These are phyloP conservation scores for Verticillium dahliae DNA, from an alignment of 2,329 filamentous ascomycete species.

Conservation along the genomic window DNA sequence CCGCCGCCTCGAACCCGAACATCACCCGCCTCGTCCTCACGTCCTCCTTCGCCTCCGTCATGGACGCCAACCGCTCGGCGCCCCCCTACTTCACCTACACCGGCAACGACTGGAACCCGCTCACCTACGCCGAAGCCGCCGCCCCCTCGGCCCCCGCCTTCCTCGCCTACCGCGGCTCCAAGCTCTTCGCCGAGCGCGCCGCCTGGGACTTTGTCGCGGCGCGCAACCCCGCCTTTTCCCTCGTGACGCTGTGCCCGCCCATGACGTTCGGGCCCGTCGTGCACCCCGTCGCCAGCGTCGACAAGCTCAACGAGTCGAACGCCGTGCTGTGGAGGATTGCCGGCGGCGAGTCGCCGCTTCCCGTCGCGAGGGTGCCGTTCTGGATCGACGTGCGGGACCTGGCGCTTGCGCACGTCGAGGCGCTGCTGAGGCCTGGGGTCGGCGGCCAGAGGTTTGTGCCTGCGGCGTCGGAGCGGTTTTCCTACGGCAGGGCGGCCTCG, in stretches of 20 bases:
- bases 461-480: slow-evolving; percentile 35
- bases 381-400: slow-evolving; percentile 42
- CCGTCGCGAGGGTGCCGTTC: slow-evolving; percentile 29
- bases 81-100: slow-evolving; percentile 46
- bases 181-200: slow-evolving; percentile 26
- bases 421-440: slow-evolving; percentile 26
- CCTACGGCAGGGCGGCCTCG: slow-evolving; percentile 34
- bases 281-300: slow-evolving; percentile 26
- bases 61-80: slow-evolving; percentile 40
- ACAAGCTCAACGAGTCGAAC: slow-evolving; percentile 35
- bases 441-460: slow-evolving; percentile 32
- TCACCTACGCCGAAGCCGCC: slow-evolving; percentile 43
- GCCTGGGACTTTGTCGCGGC: slow-evolving; percentile 27
- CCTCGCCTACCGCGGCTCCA: slow-evolving; percentile 24
- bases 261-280: slow-evolving; percentile 38
- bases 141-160: slow-evolving; percentile 31
- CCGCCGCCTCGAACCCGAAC: slow-evolving; percentile 14
- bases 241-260: slow-evolving; percentile 38
- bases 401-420: slow-evolving; percentile 34
- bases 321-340: slow-evolving; percentile 32
- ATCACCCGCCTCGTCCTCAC: slow-evolving; percentile 44
- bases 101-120: slow-evolving; percentile 50
- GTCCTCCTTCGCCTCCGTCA: slow-evolving; percentile 61
- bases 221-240: slow-evolving; percentile 28
- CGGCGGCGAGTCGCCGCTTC: slow-evolving; percentile 24